Evolutionary conservation across 768 basidiomycete genomes (phyloP).

Genomic region (Russula abietina): DNA sequence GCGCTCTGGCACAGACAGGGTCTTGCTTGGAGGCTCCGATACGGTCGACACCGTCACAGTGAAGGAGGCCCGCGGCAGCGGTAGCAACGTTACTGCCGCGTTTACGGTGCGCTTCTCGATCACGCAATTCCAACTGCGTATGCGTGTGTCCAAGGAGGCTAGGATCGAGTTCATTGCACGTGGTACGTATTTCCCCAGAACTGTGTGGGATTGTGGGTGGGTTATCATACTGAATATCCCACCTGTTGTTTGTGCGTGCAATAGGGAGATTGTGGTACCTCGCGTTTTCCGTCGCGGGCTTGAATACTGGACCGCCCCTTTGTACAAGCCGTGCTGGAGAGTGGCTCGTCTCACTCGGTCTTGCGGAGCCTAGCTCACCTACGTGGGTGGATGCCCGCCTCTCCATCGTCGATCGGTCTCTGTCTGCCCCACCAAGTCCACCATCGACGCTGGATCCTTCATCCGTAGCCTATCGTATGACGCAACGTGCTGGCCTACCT

Average conservation of each 20-base stretch:
- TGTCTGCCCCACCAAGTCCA: not conserved
- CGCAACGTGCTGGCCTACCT: conserved; percentile 1
- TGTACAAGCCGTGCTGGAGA: conserved; percentile 5
- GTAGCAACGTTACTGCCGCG: conserved; percentile 32
- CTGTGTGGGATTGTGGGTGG: no score
- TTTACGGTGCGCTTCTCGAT: conserved; percentile 51
- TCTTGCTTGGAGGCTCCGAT: conserved; percentile 31
- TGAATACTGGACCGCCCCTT: not conserved
- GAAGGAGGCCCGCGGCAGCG: conserved; percentile 44
- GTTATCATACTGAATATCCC: not conserved
- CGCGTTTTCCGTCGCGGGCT: conserved; percentile 11
- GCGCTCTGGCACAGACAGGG: conserved; percentile 47
- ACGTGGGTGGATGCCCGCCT: conserved; percentile 18
- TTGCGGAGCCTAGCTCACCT: conserved; percentile 11
- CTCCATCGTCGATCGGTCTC: conserved; percentile 7
- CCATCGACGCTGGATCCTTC: not conserved
- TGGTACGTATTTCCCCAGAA: conserved; percentile 31
- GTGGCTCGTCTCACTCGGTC: conserved; percentile 21
- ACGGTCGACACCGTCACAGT: conserved; percentile 47
- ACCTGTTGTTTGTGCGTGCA: not conserved
- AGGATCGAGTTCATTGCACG: conserved; percentile 60
- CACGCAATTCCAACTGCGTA: conserved; percentile 62
- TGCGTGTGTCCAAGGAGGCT: conserved; percentile 54
- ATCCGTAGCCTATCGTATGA: not conserved
- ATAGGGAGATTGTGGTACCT: conserved; percentile 23